Base-by-base conservation (phyloP, 2,329 filamentous ascomycete genomes). In the Chaetomium sp. region DNA sequence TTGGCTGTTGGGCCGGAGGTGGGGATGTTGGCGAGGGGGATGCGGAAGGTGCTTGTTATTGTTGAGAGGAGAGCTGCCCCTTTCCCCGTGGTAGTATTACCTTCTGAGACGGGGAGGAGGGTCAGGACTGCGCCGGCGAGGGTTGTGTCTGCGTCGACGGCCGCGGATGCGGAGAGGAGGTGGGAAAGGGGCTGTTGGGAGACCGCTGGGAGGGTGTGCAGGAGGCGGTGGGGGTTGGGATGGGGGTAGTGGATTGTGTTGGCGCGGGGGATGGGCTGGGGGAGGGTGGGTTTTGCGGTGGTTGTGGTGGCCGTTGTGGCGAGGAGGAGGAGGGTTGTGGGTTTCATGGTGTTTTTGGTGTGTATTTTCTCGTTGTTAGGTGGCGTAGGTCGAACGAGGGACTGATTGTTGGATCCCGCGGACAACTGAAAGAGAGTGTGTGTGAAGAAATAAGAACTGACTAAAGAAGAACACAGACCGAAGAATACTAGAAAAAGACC, bases 1-100 rank as follows among this genome's bases (percentile, higher is more conserved):
- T 53, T 54, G 40, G 56, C 62, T 8, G 62, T 64, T 0, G 62
- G 62, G 5, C 62, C 62, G 7, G 47, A n/a, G 6, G 49, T 55
- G 41, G 62, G 58, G 35, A 57, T 43, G 6, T 51, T n/a, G 12
- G 60, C 60, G 19, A 12, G n/a, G 14, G 62, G 62, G 41, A 64
- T 34, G 32, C 47, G 41, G 53, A 61, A 53, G 49, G 52, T 53
- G 7, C 47, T 47, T 0, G 47, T 36, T 11, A 56, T 37, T 27
- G 58, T 51, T 42, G 46, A 46, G 5, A 55, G 42, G 46, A 33
- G n/a, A n/a, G n/a, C n/a, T n/a, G n/a, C n/a, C n/a, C n/a, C n/a
- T n/a, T n/a, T n/a, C n/a, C n/a, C n/a, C n/a, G n/a, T 8, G 11
- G 38, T 4, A 4, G 44, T 4, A 5, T 27, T 27, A 27, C 19